phyloP scores from a whole-genome alignment of 305 asterid species.

The Petunia hybrid region DNA sequence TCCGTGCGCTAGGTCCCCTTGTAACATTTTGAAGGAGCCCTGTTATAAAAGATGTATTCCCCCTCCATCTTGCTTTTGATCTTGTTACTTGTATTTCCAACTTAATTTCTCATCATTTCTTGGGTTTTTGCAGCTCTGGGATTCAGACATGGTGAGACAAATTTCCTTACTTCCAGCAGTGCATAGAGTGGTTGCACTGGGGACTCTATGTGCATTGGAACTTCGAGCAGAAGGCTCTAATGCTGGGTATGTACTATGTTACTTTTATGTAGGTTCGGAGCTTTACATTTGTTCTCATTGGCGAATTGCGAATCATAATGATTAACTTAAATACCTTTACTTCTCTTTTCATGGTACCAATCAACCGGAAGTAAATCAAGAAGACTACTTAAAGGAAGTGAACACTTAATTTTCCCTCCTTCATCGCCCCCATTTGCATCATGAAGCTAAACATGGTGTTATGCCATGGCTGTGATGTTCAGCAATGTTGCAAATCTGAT shows the following conservation, averaged over 20 bases:
- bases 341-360: no score
- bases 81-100: constrained; percentile 26
- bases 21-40: background rate
- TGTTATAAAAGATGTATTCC: constrained; percentile 26
- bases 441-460: background rate
- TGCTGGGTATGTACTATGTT: constrained; percentile 62
- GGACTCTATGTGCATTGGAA: constrained; percentile 92
- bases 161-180: constrained; percentile 82
- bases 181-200: constrained; percentile 74
- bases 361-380: no score
- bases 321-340: background rate
- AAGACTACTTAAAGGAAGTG: background rate
- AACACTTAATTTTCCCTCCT: background rate
- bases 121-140: constrained; percentile 71
- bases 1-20: background rate
- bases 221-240: constrained; percentile 76
- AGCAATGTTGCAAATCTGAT: background rate
- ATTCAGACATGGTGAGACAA: constrained; percentile 60
- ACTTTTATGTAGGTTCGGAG: background rate
- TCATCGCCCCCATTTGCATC: background rate
- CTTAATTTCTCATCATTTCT: background rate
- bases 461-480: background rate
- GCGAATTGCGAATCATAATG: background rate
- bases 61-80: constrained; percentile 17
- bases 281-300: background rate